Conservation (phyloP, 495 filamentous ascomycete species). For the Neohortaea acidophila region DNA sequence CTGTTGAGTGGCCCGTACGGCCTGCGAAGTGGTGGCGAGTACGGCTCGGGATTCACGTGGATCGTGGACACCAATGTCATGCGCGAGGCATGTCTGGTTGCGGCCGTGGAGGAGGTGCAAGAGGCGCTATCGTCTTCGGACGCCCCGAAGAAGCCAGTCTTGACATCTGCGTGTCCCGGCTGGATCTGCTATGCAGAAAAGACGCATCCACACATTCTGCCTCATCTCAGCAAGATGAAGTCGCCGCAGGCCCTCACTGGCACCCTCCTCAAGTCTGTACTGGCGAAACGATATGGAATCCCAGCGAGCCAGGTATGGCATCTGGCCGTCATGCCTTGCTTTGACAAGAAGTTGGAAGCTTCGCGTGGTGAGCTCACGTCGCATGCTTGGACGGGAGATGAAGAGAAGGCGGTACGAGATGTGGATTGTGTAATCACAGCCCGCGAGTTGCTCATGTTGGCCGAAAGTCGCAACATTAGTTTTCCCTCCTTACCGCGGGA, state of each 20-base stretch:
- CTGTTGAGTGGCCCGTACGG: conserved; percentile 58
- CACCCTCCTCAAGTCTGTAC: conserved; percentile 69
- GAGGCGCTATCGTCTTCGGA: conserved; percentile 16
- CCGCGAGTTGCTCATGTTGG: conserved; percentile 78
- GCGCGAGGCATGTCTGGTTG: conserved; percentile 58
- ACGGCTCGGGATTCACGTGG: conserved; percentile 68
- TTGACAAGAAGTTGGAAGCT: conserved; percentile 97
- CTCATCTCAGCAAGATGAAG: conserved; percentile 80
- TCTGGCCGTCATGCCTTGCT: conserved; percentile 90
- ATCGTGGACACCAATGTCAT: conserved; percentile 73
- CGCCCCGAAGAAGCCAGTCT: conserved; percentile 50
- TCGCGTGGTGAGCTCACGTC: conserved; percentile 85
- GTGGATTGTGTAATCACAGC: conserved; percentile 96
- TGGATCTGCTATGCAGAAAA: conserved; percentile 99
- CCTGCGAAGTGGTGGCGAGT: conserved; percentile 48
- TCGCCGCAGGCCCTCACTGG: conserved; percentile 87
- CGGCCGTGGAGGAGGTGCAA: conserved; percentile 61
- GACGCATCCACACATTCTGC: conserved; percentile 81
- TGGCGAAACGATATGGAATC: conserved; percentile 55
- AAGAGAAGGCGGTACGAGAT: conserved; percentile 51
- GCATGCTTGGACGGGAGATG: conserved; percentile 43
- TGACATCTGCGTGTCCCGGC: conserved; percentile 85
- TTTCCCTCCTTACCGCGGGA: conserved; percentile 52
- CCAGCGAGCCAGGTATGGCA: conserved; percentile 79
- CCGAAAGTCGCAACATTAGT: conserved; percentile 57